phyloP scores from a whole-genome alignment of 768 basidiomycete genomes.

The Gymnopilus dilepis region DNA sequence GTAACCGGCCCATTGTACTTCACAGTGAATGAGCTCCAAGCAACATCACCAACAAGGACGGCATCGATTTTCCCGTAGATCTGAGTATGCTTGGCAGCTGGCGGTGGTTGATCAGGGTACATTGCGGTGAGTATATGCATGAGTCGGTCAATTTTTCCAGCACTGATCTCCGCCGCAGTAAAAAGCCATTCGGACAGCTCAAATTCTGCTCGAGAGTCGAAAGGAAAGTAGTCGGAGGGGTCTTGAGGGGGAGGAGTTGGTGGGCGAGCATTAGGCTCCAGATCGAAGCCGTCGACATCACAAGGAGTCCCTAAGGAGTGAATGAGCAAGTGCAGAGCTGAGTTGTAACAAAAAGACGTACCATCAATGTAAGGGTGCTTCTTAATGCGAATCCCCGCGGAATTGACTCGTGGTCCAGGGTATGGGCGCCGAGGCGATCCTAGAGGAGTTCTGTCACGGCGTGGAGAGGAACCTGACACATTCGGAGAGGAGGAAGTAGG shows the following conservation, averaged over 20 bases:
- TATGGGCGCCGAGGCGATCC: neutral
- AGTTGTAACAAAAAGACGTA: neutral
- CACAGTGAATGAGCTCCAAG: constrained; percentile 6
- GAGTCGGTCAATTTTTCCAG: neutral
- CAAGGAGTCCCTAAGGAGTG: neutral
- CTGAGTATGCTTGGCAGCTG: neutral
- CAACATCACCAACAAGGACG: neutral
- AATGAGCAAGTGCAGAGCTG: neutral
- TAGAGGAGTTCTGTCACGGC: neutral
- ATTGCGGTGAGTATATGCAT: neutral
- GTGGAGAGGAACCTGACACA: neutral
- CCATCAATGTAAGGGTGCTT: neutral
- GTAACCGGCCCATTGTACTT: neutral
- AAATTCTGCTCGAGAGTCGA: neutral
- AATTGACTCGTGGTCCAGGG: neutral
- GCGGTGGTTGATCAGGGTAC: neutral
- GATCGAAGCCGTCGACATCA: neutral
- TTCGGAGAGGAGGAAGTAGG: neutral
- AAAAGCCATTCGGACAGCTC: neutral
- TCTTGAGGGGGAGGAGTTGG: neutral
- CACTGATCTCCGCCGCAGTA: neutral
- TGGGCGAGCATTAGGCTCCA: neutral
- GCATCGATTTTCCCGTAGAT: neutral
- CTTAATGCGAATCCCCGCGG: neutral
- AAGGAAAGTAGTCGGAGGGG: neutral